Evolutionary conservation across 108 stramenopile genomes (phyloP).

Genomic region (Cyclostephanos invisitatus): DNA sequence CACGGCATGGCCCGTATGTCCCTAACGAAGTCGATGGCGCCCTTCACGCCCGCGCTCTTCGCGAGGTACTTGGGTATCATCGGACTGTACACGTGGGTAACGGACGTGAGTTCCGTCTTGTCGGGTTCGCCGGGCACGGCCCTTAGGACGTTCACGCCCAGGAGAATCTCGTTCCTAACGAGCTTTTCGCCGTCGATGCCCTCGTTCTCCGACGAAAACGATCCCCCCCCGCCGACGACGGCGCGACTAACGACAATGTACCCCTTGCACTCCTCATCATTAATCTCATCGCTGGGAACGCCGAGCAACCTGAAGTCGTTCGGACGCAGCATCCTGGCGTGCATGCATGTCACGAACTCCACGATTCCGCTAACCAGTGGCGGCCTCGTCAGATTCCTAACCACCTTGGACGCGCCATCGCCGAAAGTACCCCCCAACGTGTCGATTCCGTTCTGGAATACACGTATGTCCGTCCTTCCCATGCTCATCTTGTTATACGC

Average conservation of each 20-base stretch:
- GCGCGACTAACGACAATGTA: constrained; percentile 86
- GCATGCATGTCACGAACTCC: constrained; percentile 76
- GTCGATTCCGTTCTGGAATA: constrained; percentile 46
- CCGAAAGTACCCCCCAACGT: constrained; percentile 46
- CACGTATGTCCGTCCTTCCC: constrained; percentile 67
- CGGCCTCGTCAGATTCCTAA: constrained; percentile 73
- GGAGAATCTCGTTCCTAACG: constrained; percentile 70
- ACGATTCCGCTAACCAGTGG: constrained; percentile 65
- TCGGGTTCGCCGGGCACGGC: constrained; percentile 55
- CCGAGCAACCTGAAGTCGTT: constrained; percentile 24
- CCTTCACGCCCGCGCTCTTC: constrained; percentile 68
- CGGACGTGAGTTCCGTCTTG: constrained; percentile 68
- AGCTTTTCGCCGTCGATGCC: constrained; percentile 23
- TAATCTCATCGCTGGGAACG: not conserved
- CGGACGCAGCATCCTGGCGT: constrained; percentile 54
- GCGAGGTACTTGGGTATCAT: constrained; percentile 79
- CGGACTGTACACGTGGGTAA: constrained; percentile 83
- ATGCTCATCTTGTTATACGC: constrained; percentile 86
- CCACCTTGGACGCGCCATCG: constrained; percentile 74
- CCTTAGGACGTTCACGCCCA: constrained; percentile 83
- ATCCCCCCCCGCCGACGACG: constrained; percentile 41
- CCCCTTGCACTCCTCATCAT: constrained; percentile 31
- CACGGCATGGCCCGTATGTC: constrained; percentile 65
- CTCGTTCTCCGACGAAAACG: not conserved
- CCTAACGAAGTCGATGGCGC: constrained; percentile 79